Conservation (phyloP, 2,329 filamentous ascomycete genomes). For the Monosporascus sp. region DNA sequence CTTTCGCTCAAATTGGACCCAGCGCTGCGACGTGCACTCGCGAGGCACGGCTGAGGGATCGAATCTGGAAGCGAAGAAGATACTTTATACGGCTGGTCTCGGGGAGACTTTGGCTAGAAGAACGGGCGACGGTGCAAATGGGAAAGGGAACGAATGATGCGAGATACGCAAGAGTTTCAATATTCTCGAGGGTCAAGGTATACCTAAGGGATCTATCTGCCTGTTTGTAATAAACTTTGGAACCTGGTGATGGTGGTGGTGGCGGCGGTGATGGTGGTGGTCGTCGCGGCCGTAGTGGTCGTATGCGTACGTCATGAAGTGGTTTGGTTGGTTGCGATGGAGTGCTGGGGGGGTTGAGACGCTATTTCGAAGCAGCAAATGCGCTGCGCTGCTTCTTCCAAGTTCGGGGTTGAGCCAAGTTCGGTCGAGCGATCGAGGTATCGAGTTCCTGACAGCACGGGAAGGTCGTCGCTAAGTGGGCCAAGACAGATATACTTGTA, state of each 20-base stretch:
- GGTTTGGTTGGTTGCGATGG: not conserved
- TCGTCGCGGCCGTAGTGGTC: not conserved
- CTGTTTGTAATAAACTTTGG: no score
- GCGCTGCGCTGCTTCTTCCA: not conserved
- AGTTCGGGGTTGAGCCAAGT: not conserved
- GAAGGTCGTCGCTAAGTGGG: slow-evolving; percentile 4
- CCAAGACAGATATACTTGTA: not conserved
- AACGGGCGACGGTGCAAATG: not conserved
- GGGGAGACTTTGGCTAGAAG: not conserved
- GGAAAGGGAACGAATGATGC: not conserved
- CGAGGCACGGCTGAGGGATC: not conserved
- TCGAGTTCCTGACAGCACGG: slow-evolving; percentile 8
- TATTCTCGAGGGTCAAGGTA: no score
- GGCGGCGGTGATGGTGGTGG: no score
- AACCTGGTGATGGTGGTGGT: no score
- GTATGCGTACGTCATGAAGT: not conserved
- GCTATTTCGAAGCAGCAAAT: not conserved
- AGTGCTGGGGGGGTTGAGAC: not conserved
- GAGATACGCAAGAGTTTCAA: not conserved
- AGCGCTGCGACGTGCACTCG: not conserved
- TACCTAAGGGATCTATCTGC: no score
- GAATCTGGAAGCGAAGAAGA: not conserved
- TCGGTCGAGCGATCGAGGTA: not conserved
- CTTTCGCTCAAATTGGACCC: not conserved
- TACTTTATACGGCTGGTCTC: not conserved